phyloP scores from a whole-genome alignment of 305 asterid genomes.

The Plantago coronopus region DNA sequence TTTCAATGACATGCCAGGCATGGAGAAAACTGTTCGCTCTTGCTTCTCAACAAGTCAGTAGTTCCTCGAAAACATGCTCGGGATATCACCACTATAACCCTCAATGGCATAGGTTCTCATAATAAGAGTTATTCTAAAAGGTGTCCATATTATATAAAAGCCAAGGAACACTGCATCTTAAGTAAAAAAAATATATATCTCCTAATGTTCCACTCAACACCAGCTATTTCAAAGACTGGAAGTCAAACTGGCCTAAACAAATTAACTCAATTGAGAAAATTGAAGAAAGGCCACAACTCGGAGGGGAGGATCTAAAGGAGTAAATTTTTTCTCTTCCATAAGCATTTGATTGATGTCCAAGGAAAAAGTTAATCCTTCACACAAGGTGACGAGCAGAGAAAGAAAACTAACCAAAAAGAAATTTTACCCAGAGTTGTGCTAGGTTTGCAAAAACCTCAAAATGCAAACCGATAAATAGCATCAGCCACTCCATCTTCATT shows the following conservation, averaged over 20 bases:
- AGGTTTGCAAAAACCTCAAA: conserved; percentile 39
- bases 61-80: too few species aligned
- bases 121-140: too few species aligned
- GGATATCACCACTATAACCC: too few species aligned
- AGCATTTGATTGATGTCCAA: not conserved
- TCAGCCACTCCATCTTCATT: conserved; percentile 98
- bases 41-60: too few species aligned
- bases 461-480: conserved; percentile 85
- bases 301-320: not conserved
- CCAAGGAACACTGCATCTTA: too few species aligned
- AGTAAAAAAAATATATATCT: too few species aligned
- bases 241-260: not conserved
- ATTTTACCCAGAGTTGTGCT: not conserved
- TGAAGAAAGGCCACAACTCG: not conserved
- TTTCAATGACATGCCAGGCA: too few species aligned
- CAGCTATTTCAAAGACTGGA: not conserved
- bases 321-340: not conserved
- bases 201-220: not conserved
- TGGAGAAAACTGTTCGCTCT: too few species aligned
- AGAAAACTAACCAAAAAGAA: conserved; percentile 5
- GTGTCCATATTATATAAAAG: too few species aligned
- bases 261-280: not conserved
- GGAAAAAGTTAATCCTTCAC: not conserved
- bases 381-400: not conserved
- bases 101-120: too few species aligned